Evolutionary conservation across 768 basidiomycete species (phyloP), one percentile per base, ranked within the genome.

Genomic region (Mycena alexandri): DNA sequence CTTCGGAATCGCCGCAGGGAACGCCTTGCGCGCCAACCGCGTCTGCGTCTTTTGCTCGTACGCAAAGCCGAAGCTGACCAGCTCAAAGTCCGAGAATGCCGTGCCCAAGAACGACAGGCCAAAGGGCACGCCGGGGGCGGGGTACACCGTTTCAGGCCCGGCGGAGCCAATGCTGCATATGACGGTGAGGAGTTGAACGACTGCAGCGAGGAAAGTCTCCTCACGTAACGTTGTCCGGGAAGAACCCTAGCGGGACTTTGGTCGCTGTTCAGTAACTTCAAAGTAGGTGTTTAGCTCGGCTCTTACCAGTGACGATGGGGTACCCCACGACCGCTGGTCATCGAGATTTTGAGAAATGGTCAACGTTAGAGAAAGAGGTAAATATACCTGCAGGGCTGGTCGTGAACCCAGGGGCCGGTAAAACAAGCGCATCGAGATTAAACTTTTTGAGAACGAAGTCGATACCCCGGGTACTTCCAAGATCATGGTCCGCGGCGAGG

Each of bases 31-130:
- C 51, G 76, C 75, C 55, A 89, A 74, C 19, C 89, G 75, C 2
- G 83, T 85, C 59, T 85, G 79, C 5, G 90, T 90, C 67, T 80
- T 82, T 73, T 90, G 89, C 74, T 91, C 90, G 70, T 87, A 90
- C 3, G 89, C 89, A 76, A 84, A 90, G 3, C 83, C 90, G 65
- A 87, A 83, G 0, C 84, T 79, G 60, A 91, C 83, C 48, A 90
- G 80, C n/a, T 82, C 75, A 69, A 84, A 86, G 65, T 90, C 90
- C 50, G 85, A 86, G 74, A 87, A 91, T 13, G 86, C 86, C 2
- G 87, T 87, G 0, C 88, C 88, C 16, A 89, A 70, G 78, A 90
- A 90, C 5, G 87, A 85, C 8, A 90, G 74, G 0, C 90, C 89
- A 53, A 90, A 87, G 0, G 89, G 89, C 51, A 86, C 82, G 16